A percentile compares a stretch with the other conserved stretches of the same genome.
Conservation (phyloP, 2,329 filamentous ascomycete genomes). For the Domatiomyces catenatus region DNA sequence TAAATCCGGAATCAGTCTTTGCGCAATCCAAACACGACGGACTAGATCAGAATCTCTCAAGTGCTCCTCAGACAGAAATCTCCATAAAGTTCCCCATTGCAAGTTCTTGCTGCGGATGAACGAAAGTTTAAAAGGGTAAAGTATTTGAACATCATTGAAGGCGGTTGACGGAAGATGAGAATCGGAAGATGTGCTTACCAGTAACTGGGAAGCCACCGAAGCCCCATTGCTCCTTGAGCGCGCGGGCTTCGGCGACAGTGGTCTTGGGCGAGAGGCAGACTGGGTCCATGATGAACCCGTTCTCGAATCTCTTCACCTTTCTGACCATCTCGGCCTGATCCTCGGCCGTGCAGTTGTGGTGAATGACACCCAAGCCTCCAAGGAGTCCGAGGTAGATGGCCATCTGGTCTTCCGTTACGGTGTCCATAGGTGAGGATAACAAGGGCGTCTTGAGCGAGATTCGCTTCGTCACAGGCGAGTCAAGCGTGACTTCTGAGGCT, state of each 20-base stretch:
- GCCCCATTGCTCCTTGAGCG: slow-evolving; percentile 92
- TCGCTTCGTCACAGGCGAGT: slow-evolving; percentile 85
- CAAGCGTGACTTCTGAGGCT: slow-evolving; percentile 72
- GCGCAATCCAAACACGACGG: slow-evolving; percentile 8
- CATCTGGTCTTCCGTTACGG: slow-evolving; percentile 98
- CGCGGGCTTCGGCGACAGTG: slow-evolving; percentile 79
- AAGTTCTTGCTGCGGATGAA: slow-evolving; percentile 93
- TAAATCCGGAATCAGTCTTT: slow-evolving; percentile 25
- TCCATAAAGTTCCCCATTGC: slow-evolving; percentile 76
- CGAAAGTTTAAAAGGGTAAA: slow-evolving; percentile 87
- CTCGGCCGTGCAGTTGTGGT: slow-evolving; percentile 98
- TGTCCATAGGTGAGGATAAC: slow-evolving; percentile 98
- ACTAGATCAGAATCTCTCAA: slow-evolving; percentile 10
- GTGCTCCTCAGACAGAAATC: slow-evolving; percentile 43
- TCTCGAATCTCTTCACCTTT: slow-evolving; percentile 98
- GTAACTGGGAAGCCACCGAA: slow-evolving; percentile 98
- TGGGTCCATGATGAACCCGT: slow-evolving; percentile 94
- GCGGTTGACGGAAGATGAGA: slow-evolving; percentile 11
- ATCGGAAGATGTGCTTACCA: slow-evolving; percentile 47
- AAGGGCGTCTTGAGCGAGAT: slow-evolving; percentile 94
- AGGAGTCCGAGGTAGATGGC: slow-evolving; percentile 67
- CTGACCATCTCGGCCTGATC: slow-evolving; percentile 97
- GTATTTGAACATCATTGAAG: slow-evolving; percentile 57
- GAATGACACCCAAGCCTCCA: slow-evolving; percentile 61
- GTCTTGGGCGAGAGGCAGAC: slow-evolving; percentile 77